A percentile compares a stretch with the other conserved stretches of the same genome.
These are phyloP conservation scores for Penicillium maclennaniae DNA, from an alignment of 495 filamentous ascomycete species.

Conservation along the genomic window DNA sequence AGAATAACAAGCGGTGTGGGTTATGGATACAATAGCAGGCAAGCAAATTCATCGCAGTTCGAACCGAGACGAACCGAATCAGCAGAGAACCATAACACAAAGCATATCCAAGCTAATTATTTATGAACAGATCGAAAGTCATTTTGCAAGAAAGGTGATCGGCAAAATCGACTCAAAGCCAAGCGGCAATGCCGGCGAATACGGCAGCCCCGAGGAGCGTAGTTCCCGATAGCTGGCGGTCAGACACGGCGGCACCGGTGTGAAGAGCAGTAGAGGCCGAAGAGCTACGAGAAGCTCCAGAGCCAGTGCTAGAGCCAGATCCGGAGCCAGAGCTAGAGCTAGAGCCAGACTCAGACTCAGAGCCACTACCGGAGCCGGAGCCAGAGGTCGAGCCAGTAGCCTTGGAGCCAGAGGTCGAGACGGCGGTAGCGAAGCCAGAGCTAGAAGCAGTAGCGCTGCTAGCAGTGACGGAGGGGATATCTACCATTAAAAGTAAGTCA, in stretches of 20 bases:
- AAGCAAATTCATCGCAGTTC: constrained; percentile 15
- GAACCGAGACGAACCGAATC: constrained; percentile 1
- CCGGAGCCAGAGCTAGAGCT: constrained; percentile 5
- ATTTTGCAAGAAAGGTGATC: background rate
- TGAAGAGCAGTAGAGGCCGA: constrained; percentile 2
- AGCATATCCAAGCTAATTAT: constrained; percentile 13
- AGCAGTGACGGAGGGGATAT: constrained; percentile 2
- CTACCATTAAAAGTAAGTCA: background rate
- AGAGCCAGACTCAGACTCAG: constrained; percentile 14
- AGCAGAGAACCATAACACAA: constrained; percentile 9
- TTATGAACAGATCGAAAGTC: constrained; percentile 14
- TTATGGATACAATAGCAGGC: constrained; percentile 7
- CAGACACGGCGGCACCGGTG: constrained; percentile 13
- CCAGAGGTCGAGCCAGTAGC: constrained; percentile 11
- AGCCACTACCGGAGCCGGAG: constrained; percentile 6
- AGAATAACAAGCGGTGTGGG: constrained; percentile 14
- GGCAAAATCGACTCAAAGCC: constrained; percentile 23
- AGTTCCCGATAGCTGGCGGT: constrained; percentile 33
- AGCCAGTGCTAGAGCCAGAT: constrained; percentile 14
- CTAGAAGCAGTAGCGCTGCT: constrained; percentile 3
- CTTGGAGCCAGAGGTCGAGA: background rate
- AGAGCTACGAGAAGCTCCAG: background rate
- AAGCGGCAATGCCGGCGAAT: constrained; percentile 37
- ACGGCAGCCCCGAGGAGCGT: constrained; percentile 38
- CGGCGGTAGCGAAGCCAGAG: constrained; percentile 5